Conservation (phyloP, 768 basidiomycete genomes). For the Fomitopsis pulvina region DNA sequence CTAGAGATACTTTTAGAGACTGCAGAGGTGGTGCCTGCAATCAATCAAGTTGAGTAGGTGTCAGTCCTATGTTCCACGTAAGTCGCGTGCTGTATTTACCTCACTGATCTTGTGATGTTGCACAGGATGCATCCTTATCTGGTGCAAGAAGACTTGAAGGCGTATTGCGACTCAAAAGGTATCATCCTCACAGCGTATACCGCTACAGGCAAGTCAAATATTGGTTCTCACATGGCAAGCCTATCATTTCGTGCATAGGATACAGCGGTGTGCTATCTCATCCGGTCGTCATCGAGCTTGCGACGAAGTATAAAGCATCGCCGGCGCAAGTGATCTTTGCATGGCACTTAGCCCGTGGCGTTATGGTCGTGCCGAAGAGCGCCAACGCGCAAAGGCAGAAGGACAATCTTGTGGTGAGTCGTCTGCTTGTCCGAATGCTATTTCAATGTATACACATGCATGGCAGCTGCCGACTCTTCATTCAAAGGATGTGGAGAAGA, state of each 20-base stretch:
- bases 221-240: not conserved
- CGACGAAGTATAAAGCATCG: constrained; percentile 39
- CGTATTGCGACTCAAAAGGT: constrained; percentile 42
- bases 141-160: constrained; percentile 38
- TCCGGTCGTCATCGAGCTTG: constrained; percentile 37
- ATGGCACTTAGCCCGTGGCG: constrained; percentile 44
- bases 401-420: constrained; percentile 40
- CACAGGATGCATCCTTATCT: constrained; percentile 44
- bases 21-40: constrained; percentile 28
- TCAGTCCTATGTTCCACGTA: not conserved
- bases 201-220: constrained; percentile 32
- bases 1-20: constrained; percentile 23
- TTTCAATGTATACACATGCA: not conserved
- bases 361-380: constrained; percentile 42
- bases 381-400: constrained; percentile 39
- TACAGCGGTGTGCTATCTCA: constrained; percentile 39
- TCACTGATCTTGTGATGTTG: no score
- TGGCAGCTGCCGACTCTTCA: constrained; percentile 26
- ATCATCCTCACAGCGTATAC: constrained; percentile 45
- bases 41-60: constrained; percentile 30
- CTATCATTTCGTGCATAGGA: constrained; percentile 21
- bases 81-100: not conserved
- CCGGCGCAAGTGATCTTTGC: constrained; percentile 44
- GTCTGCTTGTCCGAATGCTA: not conserved
- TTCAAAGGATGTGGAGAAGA: constrained; percentile 26